phyloP scores from a whole-genome alignment of 116 monocot genomes.

The Cymodocea nodosa region DNA sequence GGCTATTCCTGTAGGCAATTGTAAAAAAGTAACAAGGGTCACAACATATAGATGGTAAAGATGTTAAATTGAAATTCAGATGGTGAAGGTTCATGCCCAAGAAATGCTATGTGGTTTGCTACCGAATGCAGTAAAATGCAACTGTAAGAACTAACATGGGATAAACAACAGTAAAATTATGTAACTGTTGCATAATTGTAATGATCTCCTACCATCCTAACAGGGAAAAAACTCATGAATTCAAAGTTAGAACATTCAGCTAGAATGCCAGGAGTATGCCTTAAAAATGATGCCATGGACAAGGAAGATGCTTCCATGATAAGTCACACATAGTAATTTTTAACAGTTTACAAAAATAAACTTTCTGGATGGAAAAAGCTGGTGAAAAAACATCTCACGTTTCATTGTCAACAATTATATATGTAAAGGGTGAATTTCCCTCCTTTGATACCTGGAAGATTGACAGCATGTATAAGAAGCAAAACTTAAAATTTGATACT shows the following conservation, averaged over 20 bases:
- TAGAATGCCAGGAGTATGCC: too few species aligned
- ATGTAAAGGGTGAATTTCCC: slow-evolving; percentile 96
- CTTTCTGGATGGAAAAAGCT: not conserved
- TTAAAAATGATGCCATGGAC: too few species aligned
- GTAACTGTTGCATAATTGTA: not conserved
- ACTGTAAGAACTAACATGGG: too few species aligned
- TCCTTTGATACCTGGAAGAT: slow-evolving; percentile 56
- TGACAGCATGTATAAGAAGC: slow-evolving; percentile 1
- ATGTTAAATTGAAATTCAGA: slow-evolving; percentile 2
- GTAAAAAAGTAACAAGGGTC: not conserved
- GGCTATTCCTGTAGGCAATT: slow-evolving; percentile 57
- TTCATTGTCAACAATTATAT: slow-evolving; percentile 87
- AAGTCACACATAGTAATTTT: not conserved
- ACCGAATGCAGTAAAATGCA: too few species aligned
- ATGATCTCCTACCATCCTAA: not conserved
- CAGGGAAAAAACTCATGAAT: not conserved
- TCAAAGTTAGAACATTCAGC: not conserved
- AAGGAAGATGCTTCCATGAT: not conserved
- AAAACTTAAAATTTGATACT: not conserved
- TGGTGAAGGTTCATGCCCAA: not conserved
- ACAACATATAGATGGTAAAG: not conserved
- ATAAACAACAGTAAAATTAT: too few species aligned
- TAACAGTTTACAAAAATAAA: not conserved
- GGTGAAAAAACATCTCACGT: slow-evolving; percentile 35
- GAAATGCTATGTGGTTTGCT: too few species aligned